phyloP scores from a whole-genome alignment of 345 rosid genomes.

The Rhodamnia argentea region DNA sequence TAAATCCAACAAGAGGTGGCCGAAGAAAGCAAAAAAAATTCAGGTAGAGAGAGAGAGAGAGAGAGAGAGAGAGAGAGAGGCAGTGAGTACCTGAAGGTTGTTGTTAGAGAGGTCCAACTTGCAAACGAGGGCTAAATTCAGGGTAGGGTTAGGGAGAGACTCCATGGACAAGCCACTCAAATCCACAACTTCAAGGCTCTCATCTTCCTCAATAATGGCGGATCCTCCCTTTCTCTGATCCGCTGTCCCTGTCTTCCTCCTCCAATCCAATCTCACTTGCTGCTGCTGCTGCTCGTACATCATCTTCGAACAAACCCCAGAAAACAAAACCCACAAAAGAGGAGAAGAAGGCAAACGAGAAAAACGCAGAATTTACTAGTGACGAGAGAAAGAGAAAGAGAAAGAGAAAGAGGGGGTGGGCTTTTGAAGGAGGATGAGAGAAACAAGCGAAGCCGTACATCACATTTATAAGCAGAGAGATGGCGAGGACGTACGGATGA shows the following conservation, averaged over 20 bases:
- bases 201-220: slow-evolving; percentile 9
- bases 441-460: not conserved
- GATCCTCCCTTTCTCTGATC: not conserved
- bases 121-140: slow-evolving; percentile 47
- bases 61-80: not conserved
- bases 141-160: slow-evolving; percentile 44
- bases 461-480: not conserved
- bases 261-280: not conserved
- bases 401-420: not conserved
- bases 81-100: slow-evolving; percentile 53
- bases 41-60: not conserved
- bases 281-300: slow-evolving; percentile 22
- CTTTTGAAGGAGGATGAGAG: not conserved
- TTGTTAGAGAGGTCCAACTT: slow-evolving; percentile 77
- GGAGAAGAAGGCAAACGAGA: not conserved
- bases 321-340: not conserved
- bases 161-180: slow-evolving; percentile 61
- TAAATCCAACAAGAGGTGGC: not conserved
- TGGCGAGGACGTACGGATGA: slow-evolving; percentile 5
- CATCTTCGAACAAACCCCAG: slow-evolving; percentile 5
- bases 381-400: not conserved
- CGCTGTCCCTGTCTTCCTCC: not conserved
- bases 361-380: not conserved
- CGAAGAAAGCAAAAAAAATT: not conserved
- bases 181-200: slow-evolving; percentile 40